Conservation (phyloP, 108 stramenopile species). For the Poteriospumella lacustris region DNA sequence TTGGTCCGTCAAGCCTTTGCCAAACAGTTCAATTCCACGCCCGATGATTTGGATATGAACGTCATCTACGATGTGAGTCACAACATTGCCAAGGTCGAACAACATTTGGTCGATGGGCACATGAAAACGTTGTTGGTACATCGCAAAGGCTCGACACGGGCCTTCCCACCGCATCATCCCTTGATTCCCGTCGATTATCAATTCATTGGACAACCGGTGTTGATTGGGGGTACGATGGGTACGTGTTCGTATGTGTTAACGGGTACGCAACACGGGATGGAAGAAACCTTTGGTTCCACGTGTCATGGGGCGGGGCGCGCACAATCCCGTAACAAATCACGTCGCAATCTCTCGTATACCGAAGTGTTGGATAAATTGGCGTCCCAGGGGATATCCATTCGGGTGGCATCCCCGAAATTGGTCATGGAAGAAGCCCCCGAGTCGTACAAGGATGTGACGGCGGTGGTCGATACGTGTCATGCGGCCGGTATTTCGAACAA, state of each 20-base stretch:
- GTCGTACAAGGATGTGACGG: conserved; percentile 53
- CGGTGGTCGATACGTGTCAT: conserved; percentile 70
- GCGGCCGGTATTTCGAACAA: conserved; percentile 70
- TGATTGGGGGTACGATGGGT: conserved; percentile 80
- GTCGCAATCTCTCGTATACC: neutral
- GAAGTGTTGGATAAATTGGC: conserved; percentile 51
- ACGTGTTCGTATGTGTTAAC: conserved; percentile 65
- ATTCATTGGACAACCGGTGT: conserved; percentile 61
- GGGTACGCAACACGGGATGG: conserved; percentile 73
- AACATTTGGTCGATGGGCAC: conserved; percentile 65
- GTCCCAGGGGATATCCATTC: conserved; percentile 65
- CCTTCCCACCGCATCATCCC: conserved; percentile 76
- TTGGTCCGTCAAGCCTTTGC: conserved; percentile 69
- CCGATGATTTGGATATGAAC: conserved; percentile 79
- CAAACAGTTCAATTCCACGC: conserved; percentile 64
- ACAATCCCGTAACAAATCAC: conserved; percentile 61
- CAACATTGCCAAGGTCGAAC: conserved; percentile 78
- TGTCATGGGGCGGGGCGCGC: conserved; percentile 81
- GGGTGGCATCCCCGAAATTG: conserved; percentile 78
- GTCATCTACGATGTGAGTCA: conserved; percentile 76
- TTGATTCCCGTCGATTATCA: conserved; percentile 73
- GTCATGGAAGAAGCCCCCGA: conserved; percentile 81
- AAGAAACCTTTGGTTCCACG: conserved; percentile 73
- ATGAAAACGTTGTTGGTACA: conserved; percentile 72
- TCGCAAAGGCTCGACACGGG: conserved; percentile 72